A percentile compares a stretch with the other conserved stretches of the same genome.
phyloP scores from a whole-genome alignment of 2,329 filamentous ascomycete species.

The Diaporthe nobilis region DNA sequence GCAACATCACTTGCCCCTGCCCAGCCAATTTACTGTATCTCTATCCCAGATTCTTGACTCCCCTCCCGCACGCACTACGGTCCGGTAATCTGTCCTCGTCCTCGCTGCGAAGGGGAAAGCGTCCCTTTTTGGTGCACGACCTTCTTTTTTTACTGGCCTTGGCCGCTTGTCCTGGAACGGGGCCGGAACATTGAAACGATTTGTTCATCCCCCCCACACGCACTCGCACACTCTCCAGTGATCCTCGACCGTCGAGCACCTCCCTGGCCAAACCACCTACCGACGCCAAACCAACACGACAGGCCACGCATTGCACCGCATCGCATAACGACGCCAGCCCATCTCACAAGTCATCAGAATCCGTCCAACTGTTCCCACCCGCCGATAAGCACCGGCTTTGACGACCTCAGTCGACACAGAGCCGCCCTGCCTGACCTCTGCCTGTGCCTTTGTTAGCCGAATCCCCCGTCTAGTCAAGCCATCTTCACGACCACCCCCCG shows the following conservation, averaged over 20 bases:
- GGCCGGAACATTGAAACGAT: slow-evolving; percentile 33
- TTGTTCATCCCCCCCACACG: slow-evolving; percentile 24
- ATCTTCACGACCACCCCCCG: neutral
- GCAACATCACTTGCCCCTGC: slow-evolving; percentile 30
- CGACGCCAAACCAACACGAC: slow-evolving; percentile 1
- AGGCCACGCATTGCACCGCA: slow-evolving; percentile 28
- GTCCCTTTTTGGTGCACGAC: slow-evolving; percentile 23
- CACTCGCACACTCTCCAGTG: slow-evolving; percentile 21
- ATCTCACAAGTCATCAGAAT: neutral
- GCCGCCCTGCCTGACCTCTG: slow-evolving; percentile 7
- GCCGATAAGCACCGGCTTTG: neutral
- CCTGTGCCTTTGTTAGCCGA: slow-evolving; percentile 34
- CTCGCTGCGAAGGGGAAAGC: slow-evolving; percentile 23
- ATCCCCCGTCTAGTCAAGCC: neutral
- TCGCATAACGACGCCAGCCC: slow-evolving; percentile 20
- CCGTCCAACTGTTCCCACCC: neutral
- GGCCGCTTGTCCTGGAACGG: slow-evolving; percentile 31
- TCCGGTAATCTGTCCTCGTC: slow-evolving; percentile 33
- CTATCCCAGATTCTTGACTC: slow-evolving; percentile 36
- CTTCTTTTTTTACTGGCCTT: slow-evolving; percentile 14
- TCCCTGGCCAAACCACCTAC: slow-evolving; percentile 29
- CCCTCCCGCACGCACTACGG: slow-evolving; percentile 16
- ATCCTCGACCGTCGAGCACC: slow-evolving; percentile 28
- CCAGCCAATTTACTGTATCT: slow-evolving; percentile 36
- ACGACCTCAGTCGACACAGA: slow-evolving; percentile 13